Conservation (phyloP, 805 yeast genomes). For the Sugiyamaella qingdaonensis region DNA sequence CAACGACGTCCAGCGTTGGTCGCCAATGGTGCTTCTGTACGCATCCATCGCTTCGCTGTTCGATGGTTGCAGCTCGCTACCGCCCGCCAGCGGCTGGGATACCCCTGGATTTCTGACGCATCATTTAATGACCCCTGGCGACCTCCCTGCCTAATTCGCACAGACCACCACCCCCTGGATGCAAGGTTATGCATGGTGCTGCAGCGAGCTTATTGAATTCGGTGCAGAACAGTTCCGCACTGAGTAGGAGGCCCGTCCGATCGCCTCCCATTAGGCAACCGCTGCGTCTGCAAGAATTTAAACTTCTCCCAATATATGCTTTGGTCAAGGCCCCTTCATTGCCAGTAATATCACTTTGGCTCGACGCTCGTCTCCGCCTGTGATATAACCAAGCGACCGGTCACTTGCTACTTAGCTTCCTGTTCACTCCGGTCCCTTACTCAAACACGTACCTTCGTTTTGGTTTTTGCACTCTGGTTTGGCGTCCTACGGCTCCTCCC, state of each 20-base stretch:
- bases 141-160: background rate
- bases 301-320: background rate
- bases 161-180: background rate
- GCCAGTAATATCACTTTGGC: background rate
- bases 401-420: background rate
- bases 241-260: background rate
- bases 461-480: background rate
- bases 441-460: background rate
- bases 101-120: conserved; percentile 1
- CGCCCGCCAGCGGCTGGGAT: background rate
- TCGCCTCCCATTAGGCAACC: background rate
- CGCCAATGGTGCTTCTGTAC: background rate
- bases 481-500: too few relatives aligned
- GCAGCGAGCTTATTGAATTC: background rate
- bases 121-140: conserved; percentile 1
- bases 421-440: background rate
- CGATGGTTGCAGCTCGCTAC: background rate
- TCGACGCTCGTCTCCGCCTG: background rate
- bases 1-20: background rate
- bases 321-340: background rate
- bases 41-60: background rate
- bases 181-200: background rate
- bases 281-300: background rate
- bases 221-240: background rate
- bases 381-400: background rate